Conservation (phyloP, 208 protist genomes). For the Trypanosoma boissoni region DNA sequence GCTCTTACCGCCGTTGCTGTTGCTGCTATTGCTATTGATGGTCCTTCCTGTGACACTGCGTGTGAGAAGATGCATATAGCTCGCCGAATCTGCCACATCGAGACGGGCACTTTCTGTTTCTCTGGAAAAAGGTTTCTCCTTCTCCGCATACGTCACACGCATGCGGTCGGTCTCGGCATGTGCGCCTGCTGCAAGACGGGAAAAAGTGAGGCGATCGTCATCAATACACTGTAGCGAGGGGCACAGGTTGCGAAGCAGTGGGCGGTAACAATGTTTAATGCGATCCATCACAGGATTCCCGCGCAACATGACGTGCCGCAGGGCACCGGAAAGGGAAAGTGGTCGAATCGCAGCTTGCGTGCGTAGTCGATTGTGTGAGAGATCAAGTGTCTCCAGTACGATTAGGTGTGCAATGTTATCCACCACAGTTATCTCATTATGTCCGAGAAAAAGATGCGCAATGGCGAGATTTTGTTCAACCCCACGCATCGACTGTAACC, state of each 20-base stretch:
- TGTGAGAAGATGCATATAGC: slow-evolving; percentile 66
- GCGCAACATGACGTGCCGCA: slow-evolving; percentile 65
- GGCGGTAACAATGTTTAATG: slow-evolving; percentile 25
- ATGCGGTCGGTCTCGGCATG: slow-evolving; percentile 28
- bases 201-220: slow-evolving; percentile 43
- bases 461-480: slow-evolving; percentile 48
- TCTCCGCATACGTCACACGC: slow-evolving; percentile 26
- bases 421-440: slow-evolving; percentile 60
- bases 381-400: slow-evolving; percentile 85
- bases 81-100: slow-evolving; percentile 31
- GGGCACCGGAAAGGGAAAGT: slow-evolving; percentile 61
- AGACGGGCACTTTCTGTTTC: background rate
- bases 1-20: too few species aligned
- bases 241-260: slow-evolving; percentile 80
- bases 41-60: slow-evolving; percentile 53
- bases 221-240: slow-evolving; percentile 72
- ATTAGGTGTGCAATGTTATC: slow-evolving; percentile 74
- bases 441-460: slow-evolving; percentile 79
- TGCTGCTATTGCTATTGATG: too few species aligned
- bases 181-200: slow-evolving; percentile 40
- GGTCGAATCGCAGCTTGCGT: slow-evolving; percentile 54
- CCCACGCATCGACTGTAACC: slow-evolving; percentile 32
- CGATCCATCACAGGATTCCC: slow-evolving; percentile 72
- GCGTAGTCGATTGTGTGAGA: slow-evolving; percentile 65
- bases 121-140: background rate